Evolutionary conservation across 1,284 basidiomycete genomes (phyloP).

Genomic region (Rhodotorula sp.): DNA sequence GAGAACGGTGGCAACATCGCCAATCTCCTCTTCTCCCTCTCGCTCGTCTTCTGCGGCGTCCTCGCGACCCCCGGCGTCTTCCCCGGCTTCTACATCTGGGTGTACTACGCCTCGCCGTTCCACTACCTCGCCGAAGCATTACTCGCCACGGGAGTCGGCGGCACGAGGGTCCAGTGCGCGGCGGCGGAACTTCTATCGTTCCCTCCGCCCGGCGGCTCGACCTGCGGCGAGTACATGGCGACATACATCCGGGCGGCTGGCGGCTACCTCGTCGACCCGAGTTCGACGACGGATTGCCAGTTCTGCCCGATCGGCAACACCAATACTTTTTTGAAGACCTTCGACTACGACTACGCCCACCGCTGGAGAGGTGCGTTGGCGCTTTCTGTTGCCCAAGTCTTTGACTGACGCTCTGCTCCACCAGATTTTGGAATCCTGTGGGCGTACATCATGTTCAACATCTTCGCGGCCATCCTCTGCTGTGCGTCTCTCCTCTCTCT

Average conservation of each 20-base stretch:
- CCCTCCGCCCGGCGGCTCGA: constrained; percentile 48
- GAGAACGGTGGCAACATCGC: constrained; percentile 49
- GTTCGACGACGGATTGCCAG: constrained; percentile 47
- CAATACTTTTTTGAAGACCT: constrained; percentile 60
- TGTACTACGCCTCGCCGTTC: constrained; percentile 74
- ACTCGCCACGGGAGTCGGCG: constrained; percentile 47
- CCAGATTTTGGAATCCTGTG: constrained; percentile 62
- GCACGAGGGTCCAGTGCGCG: constrained; percentile 50
- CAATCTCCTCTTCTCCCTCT: constrained; percentile 52
- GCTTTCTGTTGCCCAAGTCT: too few species aligned
- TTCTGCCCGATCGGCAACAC: constrained; percentile 55
- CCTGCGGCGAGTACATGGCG: constrained; percentile 51
- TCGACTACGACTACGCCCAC: constrained; percentile 60
- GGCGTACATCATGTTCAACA: constrained; percentile 64
- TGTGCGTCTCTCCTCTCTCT: neutral
- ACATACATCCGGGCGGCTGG: constrained; percentile 43
- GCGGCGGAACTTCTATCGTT: constrained; percentile 49
- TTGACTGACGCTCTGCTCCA: neutral
- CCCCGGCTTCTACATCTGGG: constrained; percentile 75
- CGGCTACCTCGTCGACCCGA: constrained; percentile 46
- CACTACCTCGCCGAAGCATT: constrained; percentile 53
- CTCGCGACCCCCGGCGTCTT: constrained; percentile 30
- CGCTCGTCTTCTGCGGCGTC: constrained; percentile 51
- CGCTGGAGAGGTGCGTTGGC: constrained; percentile 42
- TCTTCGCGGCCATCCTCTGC: constrained; percentile 24